Base-by-base conservation (phyloP, 2,329 filamentous ascomycete species). In the Aureobasidium sp. region DNA sequence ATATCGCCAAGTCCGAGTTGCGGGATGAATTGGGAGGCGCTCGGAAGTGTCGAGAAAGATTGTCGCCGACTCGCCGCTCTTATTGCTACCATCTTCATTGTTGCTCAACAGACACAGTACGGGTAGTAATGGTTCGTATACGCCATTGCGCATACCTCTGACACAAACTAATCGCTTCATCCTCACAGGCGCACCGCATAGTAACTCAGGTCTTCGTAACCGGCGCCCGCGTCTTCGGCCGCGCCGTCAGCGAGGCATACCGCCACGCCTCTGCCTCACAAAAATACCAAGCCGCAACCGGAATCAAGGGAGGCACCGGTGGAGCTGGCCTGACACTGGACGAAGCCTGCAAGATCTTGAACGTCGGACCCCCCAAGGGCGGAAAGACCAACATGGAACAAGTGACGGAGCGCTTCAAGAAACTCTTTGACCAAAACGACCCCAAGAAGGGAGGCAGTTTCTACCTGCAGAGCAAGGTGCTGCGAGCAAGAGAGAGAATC, bases 371-470 rank as follows among this genome's bases (percentile, higher is more conserved):
- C 41, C 92, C 93, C 1, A 84, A 88, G 74, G 84, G 82, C 64
- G 91, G 90, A 49, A 82, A 91, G 73, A 82, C 87, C 64, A 89
- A 92, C 73, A 79, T 92, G 73, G 89, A 92, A 69, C 82, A 88
- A 67, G 86, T 96, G 61, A 87, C 89, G 77, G 86, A 88, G 68
- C 84, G 91, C 60, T 99, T 97, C 82, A 97, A 97, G 84, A 86
- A 88, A 67, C 79, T 99, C 52, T 99, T 97, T 74, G 94, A 99
- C 76, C 80, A 85, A 69, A 99, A 99, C 78, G 90, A 99, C 67
- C 93, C 94, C 12, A 83, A 95, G 76, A 96, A 96, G 72, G 94
- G 94, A 39, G 94, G 94, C 59, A 97, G 91, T 71, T 99, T 99
- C 77, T 99, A 99, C 76, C 82, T 99, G 53, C 94, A 99, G 78